These are phyloP conservation scores for Sonneratia alba DNA, from an alignment of 345 rosid genomes.

Conservation along the genomic window DNA sequence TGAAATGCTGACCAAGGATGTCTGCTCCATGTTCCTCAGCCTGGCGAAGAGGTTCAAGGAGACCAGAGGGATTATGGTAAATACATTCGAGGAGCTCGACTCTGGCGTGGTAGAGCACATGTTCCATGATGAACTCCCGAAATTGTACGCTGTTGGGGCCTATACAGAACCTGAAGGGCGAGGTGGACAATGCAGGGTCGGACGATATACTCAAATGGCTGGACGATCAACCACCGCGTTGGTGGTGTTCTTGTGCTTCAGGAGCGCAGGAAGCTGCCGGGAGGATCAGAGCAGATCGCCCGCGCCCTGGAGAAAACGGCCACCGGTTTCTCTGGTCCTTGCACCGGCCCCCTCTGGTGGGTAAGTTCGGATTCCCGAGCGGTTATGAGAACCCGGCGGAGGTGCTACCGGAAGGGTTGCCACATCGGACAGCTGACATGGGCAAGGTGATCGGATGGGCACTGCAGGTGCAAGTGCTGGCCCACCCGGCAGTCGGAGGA, in stretches of 20 bases:
- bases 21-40: neutral
- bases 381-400: slow-evolving; percentile 19
- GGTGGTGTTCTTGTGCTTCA: slow-evolving; percentile 58
- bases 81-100: slow-evolving; percentile 34
- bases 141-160: slow-evolving; percentile 44
- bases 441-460: slow-evolving; percentile 45
- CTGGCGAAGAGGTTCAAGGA: slow-evolving; percentile 11
- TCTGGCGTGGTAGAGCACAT: slow-evolving; percentile 14
- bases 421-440: slow-evolving; percentile 24
- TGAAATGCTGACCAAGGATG: slow-evolving; percentile 8
- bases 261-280: slow-evolving; percentile 45
- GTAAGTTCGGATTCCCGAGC: slow-evolving; percentile 1
- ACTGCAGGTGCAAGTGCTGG: slow-evolving; percentile 21
- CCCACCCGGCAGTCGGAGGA: slow-evolving; percentile 26
- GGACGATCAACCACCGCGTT: slow-evolving; percentile 32
- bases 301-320: slow-evolving; percentile 33
- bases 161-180: slow-evolving; percentile 23
- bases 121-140: slow-evolving; percentile 3
- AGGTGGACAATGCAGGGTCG: neutral
- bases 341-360: slow-evolving; percentile 9
- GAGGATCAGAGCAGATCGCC: slow-evolving; percentile 40
- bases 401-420: slow-evolving; percentile 39
- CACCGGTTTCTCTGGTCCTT: slow-evolving; percentile 45
- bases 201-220: slow-evolving; percentile 35
- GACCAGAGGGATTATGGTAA: slow-evolving; percentile 32